Percentiles rank a stretch among this genome's conserved stretches.
Evolutionary conservation across 495 filamentous ascomycete genomes (phyloP).

Genomic region (Annulohypoxylon nitens): DNA sequence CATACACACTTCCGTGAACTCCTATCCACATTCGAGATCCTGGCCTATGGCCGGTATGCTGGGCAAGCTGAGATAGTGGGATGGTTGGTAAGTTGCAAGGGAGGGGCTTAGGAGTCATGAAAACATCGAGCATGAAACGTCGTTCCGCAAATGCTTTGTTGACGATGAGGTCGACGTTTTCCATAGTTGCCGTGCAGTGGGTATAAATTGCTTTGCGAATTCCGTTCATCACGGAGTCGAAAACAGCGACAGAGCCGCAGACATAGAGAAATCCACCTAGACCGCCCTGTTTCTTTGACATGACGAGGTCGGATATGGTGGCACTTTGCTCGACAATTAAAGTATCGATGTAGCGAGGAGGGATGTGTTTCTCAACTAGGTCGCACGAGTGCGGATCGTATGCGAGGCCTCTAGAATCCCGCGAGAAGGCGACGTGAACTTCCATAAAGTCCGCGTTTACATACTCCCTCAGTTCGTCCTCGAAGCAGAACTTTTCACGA

Average conservation of each 20-base stretch:
- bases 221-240: constrained; percentile 66
- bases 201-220: constrained; percentile 65
- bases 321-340: constrained; percentile 63
- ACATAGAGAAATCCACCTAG: constrained; percentile 66
- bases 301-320: constrained; percentile 63
- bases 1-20: constrained; percentile 64
- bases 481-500: constrained; percentile 64
- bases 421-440: constrained; percentile 64
- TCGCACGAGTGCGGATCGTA: constrained; percentile 57
- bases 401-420: constrained; percentile 60
- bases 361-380: constrained; percentile 61
- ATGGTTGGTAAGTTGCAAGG: constrained; percentile 62
- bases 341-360: constrained; percentile 64
- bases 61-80: constrained; percentile 61
- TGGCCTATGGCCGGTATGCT: constrained; percentile 62
- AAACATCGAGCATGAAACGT: constrained; percentile 67
- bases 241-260: constrained; percentile 66
- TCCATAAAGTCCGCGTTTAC: constrained; percentile 63
- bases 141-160: constrained; percentile 66
- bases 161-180: constrained; percentile 60
- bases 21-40: constrained; percentile 65
- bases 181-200: constrained; percentile 61
- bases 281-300: constrained; percentile 66
- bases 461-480: constrained; percentile 62
- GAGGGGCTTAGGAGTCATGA: constrained; percentile 66